Evolutionary conservation across 768 basidiomycete genomes (phyloP).

Genomic region (Leccinellum rugosiceps): DNA sequence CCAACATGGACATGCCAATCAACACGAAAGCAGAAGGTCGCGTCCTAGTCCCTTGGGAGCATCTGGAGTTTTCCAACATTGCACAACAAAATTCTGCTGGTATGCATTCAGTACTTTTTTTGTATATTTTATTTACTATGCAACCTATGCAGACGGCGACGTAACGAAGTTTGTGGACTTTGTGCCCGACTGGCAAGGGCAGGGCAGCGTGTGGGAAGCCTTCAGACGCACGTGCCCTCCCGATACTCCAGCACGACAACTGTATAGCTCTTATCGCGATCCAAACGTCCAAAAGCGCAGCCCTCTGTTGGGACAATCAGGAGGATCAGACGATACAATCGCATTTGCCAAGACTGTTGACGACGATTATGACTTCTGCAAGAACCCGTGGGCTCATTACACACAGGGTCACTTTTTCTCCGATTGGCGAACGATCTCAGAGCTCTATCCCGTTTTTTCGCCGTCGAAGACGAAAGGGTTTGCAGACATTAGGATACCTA

Average conservation of each 20-base stretch:
- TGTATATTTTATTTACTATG: not conserved
- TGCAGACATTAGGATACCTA: constrained; percentile 89
- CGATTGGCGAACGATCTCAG: constrained; percentile 88
- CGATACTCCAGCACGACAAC: constrained; percentile 69
- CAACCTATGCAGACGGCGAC: constrained; percentile 41
- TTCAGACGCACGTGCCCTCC: constrained; percentile 91
- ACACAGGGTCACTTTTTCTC: constrained; percentile 96
- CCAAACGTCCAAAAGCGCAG: constrained; percentile 30
- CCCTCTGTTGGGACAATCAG: constrained; percentile 26
- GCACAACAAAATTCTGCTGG: constrained; percentile 43
- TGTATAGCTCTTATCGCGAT: constrained; percentile 74
- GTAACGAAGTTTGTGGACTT: constrained; percentile 62
- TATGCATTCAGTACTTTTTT: constrained; percentile 11
- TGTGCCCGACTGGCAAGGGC: constrained; percentile 78
- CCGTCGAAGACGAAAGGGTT: constrained; percentile 86
- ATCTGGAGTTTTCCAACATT: constrained; percentile 66
- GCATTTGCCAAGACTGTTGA: constrained; percentile 60
- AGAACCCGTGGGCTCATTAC: constrained; percentile 76
- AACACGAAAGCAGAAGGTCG: constrained; percentile 94
- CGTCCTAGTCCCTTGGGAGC: constrained; percentile 91
- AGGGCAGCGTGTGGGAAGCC: constrained; percentile 90
- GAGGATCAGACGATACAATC: constrained; percentile 51
- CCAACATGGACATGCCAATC: constrained; percentile 93
- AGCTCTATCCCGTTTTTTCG: constrained; percentile 91
- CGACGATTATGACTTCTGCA: constrained; percentile 74